phyloP scores from a whole-genome alignment of 306 rosid species.

The Castanospermum australe region DNA sequence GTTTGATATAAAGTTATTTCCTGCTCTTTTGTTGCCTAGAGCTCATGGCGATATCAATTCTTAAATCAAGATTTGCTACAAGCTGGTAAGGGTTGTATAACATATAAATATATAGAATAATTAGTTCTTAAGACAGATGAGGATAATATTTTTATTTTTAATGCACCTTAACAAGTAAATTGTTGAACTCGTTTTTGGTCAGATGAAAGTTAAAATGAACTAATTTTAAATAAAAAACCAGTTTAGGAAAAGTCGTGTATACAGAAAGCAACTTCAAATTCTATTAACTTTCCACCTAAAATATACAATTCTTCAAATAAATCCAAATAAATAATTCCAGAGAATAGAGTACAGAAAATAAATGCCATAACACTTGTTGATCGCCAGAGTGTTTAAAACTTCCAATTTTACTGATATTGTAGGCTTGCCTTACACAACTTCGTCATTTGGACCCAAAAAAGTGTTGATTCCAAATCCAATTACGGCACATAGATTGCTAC shows the following conservation, averaged over 20 bases:
- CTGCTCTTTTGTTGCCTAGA: not conserved
- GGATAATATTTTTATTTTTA: not conserved
- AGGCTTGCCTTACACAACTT: not conserved
- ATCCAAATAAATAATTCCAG: not conserved
- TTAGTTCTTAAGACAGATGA: not conserved
- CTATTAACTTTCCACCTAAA: slow-evolving; percentile 1
- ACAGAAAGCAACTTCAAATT: not conserved
- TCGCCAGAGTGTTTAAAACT: not conserved
- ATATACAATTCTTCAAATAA: not conserved
- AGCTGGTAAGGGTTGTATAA: not conserved
- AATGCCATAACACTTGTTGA: not conserved
- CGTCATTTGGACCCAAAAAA: not conserved
- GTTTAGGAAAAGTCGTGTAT: not conserved
- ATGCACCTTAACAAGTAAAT: not conserved
- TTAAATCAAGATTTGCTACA: not conserved
- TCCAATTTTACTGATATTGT: not conserved
- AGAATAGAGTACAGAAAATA: not conserved
- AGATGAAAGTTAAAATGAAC: slow-evolving; percentile 6
- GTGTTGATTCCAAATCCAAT: not conserved
- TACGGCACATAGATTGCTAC: not conserved
- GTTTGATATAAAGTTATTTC: slow-evolving; percentile 11
- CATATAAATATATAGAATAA: not conserved
- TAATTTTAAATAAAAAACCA: not conserved
- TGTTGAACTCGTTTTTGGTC: not conserved
- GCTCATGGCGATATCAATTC: slow-evolving; percentile 2